Conservation (phyloP, 2,329 filamentous ascomycete genomes). For the Thielaviopsis euricoi region DNA sequence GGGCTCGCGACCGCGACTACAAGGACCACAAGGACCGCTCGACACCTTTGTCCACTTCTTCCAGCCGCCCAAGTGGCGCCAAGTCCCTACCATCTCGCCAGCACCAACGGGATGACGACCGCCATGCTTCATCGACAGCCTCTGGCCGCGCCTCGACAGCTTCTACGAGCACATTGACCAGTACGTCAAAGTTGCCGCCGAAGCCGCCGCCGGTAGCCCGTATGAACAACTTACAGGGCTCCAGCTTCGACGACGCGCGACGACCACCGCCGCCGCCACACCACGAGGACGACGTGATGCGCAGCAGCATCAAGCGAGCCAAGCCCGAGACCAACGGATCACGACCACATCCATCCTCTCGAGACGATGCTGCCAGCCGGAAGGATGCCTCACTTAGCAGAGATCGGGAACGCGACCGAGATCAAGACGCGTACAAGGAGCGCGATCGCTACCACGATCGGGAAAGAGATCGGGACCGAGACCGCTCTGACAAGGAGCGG, state of each 20-base stretch:
- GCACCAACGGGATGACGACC: not conserved
- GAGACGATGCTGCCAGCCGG: not conserved
- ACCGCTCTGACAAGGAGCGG: not conserved
- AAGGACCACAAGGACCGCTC: not conserved
- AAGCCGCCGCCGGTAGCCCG: not conserved
- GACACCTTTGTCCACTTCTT: not conserved
- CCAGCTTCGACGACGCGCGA: not conserved
- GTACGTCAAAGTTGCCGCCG: not conserved
- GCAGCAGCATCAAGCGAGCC: not conserved
- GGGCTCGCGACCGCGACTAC: not conserved
- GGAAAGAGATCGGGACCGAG: not conserved
- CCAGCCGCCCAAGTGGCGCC: not conserved
- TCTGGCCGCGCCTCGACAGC: not conserved
- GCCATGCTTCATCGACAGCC: not conserved
- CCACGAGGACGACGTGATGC: not conserved
- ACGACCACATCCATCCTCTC: not conserved
- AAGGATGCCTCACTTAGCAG: not conserved
- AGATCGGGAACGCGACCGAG: constrained; percentile 3
- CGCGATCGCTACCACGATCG: not conserved
- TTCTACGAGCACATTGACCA: not conserved
- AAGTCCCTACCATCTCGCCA: not conserved
- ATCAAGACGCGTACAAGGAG: not conserved
- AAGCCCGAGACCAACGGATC: not conserved
- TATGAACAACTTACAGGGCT: not conserved
- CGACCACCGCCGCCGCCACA: not conserved